These are phyloP conservation scores for Coemansia sp. DNA, from an alignment of 192 early-diverging fungal genomes.

Conservation along the genomic window DNA sequence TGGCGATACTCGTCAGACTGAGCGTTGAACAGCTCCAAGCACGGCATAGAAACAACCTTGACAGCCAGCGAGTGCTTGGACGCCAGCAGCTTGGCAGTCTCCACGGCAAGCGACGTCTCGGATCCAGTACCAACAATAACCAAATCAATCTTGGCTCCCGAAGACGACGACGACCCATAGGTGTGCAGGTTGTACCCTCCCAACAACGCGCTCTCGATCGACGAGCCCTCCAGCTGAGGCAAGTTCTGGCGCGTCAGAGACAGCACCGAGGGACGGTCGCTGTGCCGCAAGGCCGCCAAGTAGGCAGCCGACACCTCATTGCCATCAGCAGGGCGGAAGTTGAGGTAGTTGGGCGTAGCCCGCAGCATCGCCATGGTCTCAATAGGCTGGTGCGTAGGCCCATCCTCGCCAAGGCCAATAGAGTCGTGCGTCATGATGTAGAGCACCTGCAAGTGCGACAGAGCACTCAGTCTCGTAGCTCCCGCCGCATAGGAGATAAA, in stretches of 20 bases:
- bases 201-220: slow-evolving; percentile 74
- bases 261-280: slow-evolving; percentile 74
- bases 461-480: slow-evolving; percentile 83
- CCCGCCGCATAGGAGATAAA: slow-evolving; percentile 80
- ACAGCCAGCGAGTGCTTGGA: slow-evolving; percentile 56
- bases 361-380: slow-evolving; percentile 89
- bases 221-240: slow-evolving; percentile 85
- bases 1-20: slow-evolving; percentile 80
- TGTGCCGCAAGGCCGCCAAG: slow-evolving; percentile 70
- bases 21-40: slow-evolving; percentile 81
- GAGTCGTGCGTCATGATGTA: slow-evolving; percentile 99
- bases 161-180: slow-evolving; percentile 46
- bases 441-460: slow-evolving; percentile 85
- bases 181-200: slow-evolving; percentile 86
- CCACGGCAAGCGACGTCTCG: slow-evolving; percentile 85
- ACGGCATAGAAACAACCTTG: slow-evolving; percentile 94
- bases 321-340: slow-evolving; percentile 91
- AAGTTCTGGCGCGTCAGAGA: slow-evolving; percentile 91
- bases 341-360: slow-evolving; percentile 84
- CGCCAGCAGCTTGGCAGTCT: slow-evolving; percentile 74
- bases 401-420: slow-evolving; percentile 97
- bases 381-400: slow-evolving; percentile 98
- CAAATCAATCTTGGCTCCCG: slow-evolving; percentile 70
- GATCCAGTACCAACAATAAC: slow-evolving; percentile 86
- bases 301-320: slow-evolving; percentile 93